Conservation (phyloP, 2,329 filamentous ascomycete species). For the Scedosporium dehoogii region DNA sequence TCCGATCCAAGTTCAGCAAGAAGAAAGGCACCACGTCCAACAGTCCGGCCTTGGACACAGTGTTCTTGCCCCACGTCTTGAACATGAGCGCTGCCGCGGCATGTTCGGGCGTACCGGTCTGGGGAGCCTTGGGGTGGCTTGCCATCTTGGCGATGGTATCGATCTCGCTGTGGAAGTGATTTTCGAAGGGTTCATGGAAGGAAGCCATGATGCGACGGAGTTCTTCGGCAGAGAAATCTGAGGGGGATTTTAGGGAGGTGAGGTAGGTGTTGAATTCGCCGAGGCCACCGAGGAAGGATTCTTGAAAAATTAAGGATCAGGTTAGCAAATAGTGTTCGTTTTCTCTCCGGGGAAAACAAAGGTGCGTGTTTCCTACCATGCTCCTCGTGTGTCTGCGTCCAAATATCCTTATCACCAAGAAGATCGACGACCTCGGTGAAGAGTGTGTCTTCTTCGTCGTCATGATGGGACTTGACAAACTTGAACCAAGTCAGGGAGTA, state of each 20-base stretch:
- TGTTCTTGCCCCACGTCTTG: slow-evolving; percentile 53
- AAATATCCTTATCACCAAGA: slow-evolving; percentile 39
- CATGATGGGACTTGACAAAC: slow-evolving; percentile 50
- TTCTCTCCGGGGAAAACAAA: neutral
- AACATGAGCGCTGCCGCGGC: slow-evolving; percentile 38
- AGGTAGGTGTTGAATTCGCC: slow-evolving; percentile 44
- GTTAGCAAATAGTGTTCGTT: slow-evolving; percentile 16
- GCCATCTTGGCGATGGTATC: slow-evolving; percentile 38
- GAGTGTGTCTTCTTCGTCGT: slow-evolving; percentile 47
- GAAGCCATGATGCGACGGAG: slow-evolving; percentile 38
- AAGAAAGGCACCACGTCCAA: slow-evolving; percentile 56
- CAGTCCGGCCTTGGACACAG: slow-evolving; percentile 49
- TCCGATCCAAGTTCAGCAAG: slow-evolving; percentile 51
- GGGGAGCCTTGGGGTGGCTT: slow-evolving; percentile 39
- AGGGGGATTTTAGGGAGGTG: slow-evolving; percentile 25
- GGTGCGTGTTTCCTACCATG: slow-evolving; percentile 31
- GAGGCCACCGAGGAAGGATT: slow-evolving; percentile 41
- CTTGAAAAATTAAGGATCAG: slow-evolving; percentile 12
- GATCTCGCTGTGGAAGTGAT: slow-evolving; percentile 48
- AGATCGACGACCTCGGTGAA: slow-evolving; percentile 45
- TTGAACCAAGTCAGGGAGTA: slow-evolving; percentile 49
- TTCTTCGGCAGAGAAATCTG: slow-evolving; percentile 32
- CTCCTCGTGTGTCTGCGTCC: slow-evolving; percentile 42
- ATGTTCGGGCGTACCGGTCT: slow-evolving; percentile 31
- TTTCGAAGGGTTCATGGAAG: slow-evolving; percentile 40